A percentile compares a stretch with the other conserved stretches of the same genome.
phyloP scores from a whole-genome alignment of 768 basidiomycete genomes.

The Gloeopeniophorella convolvens region DNA sequence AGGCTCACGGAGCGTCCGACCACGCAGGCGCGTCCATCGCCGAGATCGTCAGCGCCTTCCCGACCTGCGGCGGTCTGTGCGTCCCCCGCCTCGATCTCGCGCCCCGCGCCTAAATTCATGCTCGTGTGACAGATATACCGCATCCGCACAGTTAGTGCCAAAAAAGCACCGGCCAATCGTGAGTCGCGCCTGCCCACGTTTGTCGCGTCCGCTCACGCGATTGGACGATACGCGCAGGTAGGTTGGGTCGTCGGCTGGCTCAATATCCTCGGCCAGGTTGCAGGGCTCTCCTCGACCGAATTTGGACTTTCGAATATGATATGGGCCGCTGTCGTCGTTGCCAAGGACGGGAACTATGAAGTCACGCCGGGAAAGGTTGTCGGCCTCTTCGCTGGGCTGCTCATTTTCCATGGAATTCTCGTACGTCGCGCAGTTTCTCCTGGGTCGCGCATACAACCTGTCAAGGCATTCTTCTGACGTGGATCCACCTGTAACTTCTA shows the following conservation, averaged over 20 bases:
- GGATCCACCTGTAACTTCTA: background rate
- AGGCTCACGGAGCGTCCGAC: too few relatives aligned
- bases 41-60: conserved; percentile 71
- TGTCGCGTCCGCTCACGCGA: background rate
- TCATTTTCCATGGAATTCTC: conserved; percentile 71
- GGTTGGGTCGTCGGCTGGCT: conserved; percentile 82
- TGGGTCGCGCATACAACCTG: background rate
- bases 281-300: conserved; percentile 81
- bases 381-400: conserved; percentile 67
- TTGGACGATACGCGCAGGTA: too few relatives aligned
- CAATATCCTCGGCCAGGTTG: conserved; percentile 79
- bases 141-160: conserved; percentile 69
- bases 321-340: conserved; percentile 64
- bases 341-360: conserved; percentile 51
- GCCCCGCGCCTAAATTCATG: background rate
- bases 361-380: conserved; percentile 69
- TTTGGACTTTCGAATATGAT: conserved; percentile 79
- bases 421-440: conserved; percentile 29
- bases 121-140: conserved; percentile 53
- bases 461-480: background rate
- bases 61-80: conserved; percentile 66
- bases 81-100: conserved; percentile 22
- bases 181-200: conserved; percentile 12
- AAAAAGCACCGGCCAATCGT: conserved; percentile 58
- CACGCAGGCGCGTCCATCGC: conserved; percentile 53